Conservation (phyloP, 495 filamentous ascomycete genomes). For the Jackrogersella multiformis region DNA sequence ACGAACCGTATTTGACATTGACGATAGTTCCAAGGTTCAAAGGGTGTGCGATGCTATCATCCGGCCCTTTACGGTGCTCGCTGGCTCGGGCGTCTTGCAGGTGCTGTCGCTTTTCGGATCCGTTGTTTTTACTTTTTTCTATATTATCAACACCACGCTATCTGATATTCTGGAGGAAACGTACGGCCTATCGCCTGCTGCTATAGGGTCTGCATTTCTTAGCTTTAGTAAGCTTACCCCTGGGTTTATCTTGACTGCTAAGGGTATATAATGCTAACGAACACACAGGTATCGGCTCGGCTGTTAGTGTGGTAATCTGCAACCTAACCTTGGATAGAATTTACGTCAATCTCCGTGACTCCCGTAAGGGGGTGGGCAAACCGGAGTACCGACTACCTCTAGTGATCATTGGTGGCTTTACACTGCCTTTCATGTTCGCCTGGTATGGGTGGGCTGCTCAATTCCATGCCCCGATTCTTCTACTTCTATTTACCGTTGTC, state of each 20-base stretch:
- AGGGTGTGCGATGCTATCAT: constrained; percentile 54
- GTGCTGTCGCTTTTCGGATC: constrained; percentile 60
- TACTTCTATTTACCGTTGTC: constrained; percentile 54
- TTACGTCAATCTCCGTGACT: constrained; percentile 57
- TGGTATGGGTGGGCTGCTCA: constrained; percentile 62
- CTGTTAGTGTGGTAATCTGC: constrained; percentile 56
- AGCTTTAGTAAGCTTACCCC: constrained; percentile 59
- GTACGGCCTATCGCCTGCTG: constrained; percentile 58
- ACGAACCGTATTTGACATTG: constrained; percentile 55
- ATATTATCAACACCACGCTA: constrained; percentile 62
- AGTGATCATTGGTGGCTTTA: constrained; percentile 52
- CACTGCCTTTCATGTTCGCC: constrained; percentile 54
- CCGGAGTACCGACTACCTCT: constrained; percentile 65
- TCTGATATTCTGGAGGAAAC: constrained; percentile 58
- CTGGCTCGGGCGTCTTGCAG: constrained; percentile 59
- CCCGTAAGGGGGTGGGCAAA: constrained; percentile 48
- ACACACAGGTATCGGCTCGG: constrained; percentile 58
- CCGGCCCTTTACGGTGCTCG: constrained; percentile 59
- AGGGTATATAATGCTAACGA: constrained; percentile 41
- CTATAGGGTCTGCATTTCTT: constrained; percentile 58
- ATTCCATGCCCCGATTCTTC: constrained; percentile 46
- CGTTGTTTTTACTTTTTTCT: constrained; percentile 62
- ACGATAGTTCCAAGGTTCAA: constrained; percentile 25
- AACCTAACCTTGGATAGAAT: constrained; percentile 61
- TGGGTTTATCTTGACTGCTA: not conserved